Evolutionary conservation across 1,139 yeast genomes (phyloP).

Genomic region (Tardiomyces depauwii): DNA sequence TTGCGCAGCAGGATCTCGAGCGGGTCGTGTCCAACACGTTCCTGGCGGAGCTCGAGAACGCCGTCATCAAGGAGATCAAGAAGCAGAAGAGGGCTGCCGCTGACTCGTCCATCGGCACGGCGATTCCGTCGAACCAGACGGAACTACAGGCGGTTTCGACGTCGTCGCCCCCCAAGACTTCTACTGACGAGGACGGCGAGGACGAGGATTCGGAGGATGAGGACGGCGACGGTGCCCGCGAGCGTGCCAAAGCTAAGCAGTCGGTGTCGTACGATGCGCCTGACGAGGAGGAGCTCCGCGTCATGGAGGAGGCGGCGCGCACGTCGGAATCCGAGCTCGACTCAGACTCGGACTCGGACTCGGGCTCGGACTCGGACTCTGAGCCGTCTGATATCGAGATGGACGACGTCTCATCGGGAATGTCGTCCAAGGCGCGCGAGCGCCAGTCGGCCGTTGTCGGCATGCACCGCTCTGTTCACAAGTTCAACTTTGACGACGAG

Average conservation of each 20-base stretch:
- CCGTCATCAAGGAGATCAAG: constrained; percentile 68
- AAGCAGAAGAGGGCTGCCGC: constrained; percentile 30
- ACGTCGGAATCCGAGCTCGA: constrained; percentile 28
- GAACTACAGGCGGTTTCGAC: constrained; percentile 4
- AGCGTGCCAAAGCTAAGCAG: constrained; percentile 56
- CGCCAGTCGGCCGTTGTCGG: constrained; percentile 78
- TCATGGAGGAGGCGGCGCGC: constrained; percentile 51
- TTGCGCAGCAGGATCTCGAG: constrained; percentile 70
- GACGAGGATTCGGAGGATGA: constrained; percentile 25
- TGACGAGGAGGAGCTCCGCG: constrained; percentile 71
- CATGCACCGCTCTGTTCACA: constrained; percentile 58
- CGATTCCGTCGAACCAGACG: constrained; percentile 24
- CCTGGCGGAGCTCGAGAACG: constrained; percentile 57
- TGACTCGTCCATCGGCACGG: constrained; percentile 50
- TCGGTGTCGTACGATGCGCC: constrained; percentile 91
- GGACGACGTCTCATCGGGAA: constrained; percentile 11
- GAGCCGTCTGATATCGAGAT: constrained; percentile 12
- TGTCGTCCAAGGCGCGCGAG: constrained; percentile 58
- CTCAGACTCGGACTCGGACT: constrained; percentile 15
- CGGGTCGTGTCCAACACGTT: constrained; percentile 52
- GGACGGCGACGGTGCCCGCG: constrained; percentile 65
- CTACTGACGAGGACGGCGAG: constrained; percentile 7
- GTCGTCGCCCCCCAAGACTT: not conserved
- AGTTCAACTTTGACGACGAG: constrained; percentile 82
- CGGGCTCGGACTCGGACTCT: constrained; percentile 11